Evolutionary conservation across 106 monocot species (phyloP), one percentile per base, ranked within the genome.

Genomic region (Allium fistulosum): DNA sequence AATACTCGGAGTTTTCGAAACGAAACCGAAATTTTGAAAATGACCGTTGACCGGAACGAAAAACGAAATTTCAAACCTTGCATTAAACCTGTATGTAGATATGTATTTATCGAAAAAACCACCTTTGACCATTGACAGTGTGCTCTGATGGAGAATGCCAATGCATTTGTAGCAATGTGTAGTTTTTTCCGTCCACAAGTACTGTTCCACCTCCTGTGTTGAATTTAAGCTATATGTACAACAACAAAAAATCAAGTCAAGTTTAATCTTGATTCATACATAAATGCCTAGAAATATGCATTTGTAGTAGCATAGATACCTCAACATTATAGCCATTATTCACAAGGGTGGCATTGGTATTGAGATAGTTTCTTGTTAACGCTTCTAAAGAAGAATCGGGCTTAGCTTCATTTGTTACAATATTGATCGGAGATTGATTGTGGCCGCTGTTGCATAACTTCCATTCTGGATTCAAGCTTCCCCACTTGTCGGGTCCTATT

Each of bases 91-190:
- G 15, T 15, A 11, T 12, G 6, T 12, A 6, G 0, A 8, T 55
- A 55, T 4, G 15, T 55, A 12, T 5, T 55, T 55, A 12, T 11
- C 13, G 22, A 22, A 22, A 55, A 55, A 55, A 55, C 6, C 7
- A 65, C 65, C 48, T 65, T 49, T 65, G 49, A 9, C 65, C 65
- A 15, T 81, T 62, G 1, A 85, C 55, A 17, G 78, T 81, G 66
- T 85, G 85, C 81, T 85, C 85, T 0, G 85, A 78, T 52, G 85
- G 85, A 1, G 76, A 27, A 26, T 81, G 85, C 85, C 85, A 85
- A 46, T 78, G 81, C 75, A 85, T 49, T 69, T 81, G 85, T 47
- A 72, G 58, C 7, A 85, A 69, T 3, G 69, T 53, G 50, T 81
- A 85, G 50, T 76, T 81, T 69, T 81, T 85, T 9, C 78, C 85